These are phyloP conservation scores for Adansonia digitata DNA, from an alignment of 345 rosid species.

Conservation along the genomic window DNA sequence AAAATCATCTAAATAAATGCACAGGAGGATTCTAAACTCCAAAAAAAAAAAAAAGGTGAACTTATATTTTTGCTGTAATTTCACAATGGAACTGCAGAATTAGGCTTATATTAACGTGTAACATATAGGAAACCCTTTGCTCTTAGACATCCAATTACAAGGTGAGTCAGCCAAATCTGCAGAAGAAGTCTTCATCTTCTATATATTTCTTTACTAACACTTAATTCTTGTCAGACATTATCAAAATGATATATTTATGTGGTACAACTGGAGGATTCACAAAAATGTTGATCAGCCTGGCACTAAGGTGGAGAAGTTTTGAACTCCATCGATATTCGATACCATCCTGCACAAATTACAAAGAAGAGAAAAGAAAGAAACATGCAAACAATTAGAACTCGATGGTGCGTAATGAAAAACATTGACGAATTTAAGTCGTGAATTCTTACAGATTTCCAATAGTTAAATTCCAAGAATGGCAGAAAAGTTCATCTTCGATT, in stretches of 20 bases:
- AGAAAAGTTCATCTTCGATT: constrained; percentile 29
- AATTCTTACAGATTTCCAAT: neutral
- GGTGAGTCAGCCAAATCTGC: too few relatives aligned
- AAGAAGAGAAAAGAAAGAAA: neutral
- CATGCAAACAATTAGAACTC: neutral
- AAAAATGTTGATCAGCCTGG: neutral
- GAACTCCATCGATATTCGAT: neutral
- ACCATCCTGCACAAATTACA: neutral
- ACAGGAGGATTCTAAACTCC: too few relatives aligned
- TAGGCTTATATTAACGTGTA: neutral
- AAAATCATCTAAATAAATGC: too few relatives aligned
- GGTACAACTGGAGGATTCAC: neutral
- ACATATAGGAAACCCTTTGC: neutral
- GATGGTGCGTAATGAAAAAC: neutral
- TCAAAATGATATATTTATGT: neutral
- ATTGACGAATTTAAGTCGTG: neutral
- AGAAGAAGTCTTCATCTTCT: too few relatives aligned
- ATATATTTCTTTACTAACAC: too few relatives aligned
- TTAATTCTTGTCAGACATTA: too few relatives aligned
- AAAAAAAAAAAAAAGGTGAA: too few relatives aligned
- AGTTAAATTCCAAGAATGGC: neutral
- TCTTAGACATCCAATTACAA: too few relatives aligned
- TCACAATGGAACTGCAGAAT: neutral
- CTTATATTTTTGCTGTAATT: neutral
- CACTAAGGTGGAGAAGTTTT: neutral